Evolutionary conservation across 306 rosid genomes (phyloP), one percentile per base, ranked within the genome.

Genomic region (Casuarina cunninghamiana): DNA sequence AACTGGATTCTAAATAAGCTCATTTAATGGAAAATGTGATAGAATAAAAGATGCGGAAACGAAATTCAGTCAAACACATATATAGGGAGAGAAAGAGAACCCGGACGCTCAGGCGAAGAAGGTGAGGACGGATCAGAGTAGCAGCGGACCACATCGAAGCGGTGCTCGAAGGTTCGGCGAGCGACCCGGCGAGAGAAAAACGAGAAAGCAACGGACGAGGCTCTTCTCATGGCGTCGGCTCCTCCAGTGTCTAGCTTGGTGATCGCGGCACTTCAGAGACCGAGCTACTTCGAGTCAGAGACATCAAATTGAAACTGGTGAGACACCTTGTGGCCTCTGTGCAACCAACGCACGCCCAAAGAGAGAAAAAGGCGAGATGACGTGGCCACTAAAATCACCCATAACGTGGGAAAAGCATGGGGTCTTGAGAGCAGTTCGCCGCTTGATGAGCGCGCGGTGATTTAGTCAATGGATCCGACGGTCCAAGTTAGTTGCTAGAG

Each of bases 371-470:
- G 41, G 67, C 3, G 68, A 43, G n/a, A 60, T 83, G 91, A 89
- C 93, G 96, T 88, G 94, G 89, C 83, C 46, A 37, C 2, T 8
- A 43, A 21, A 17, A 38, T 8, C 1, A 72, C 90, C 89, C 61
- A 76, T 84, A 76, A 82, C 72, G 77, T 76, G 85, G 71, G 73
- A 54, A 42, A 0, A 42, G 42, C 10, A 2, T 66, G 43, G 4
- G 3, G 50, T 21, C 26, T 58, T 26, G 6, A 41, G 11, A n/a
- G 16, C 32, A 41, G 2, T 3, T 9, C 3, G 37, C 35, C 65
- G 65, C 65, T 2, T 11, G 65, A 58, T 58, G 37, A 21, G 65
- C 21, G 39, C 10, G 21, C 5, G 65, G 9, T 38, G 15, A 58
- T 13, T 12, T 58, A 9, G 39, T 21, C 65, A 38, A 19, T 12